phyloP scores from a whole-genome alignment of 1,284 basidiomycete genomes.

The Cryptococcus wingfieldii region DNA sequence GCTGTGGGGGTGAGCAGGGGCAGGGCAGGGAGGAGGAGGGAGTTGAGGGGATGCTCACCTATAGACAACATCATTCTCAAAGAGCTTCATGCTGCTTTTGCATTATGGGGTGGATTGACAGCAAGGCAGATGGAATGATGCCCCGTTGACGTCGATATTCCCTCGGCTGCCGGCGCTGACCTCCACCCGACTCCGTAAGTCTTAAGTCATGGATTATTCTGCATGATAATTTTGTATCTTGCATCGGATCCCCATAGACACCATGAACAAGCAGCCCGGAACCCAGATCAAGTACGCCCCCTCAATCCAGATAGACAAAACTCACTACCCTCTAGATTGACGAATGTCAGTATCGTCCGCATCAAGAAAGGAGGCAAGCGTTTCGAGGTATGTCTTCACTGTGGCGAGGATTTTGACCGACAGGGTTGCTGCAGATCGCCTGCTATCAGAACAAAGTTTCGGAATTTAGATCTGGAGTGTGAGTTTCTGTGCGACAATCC shows the following conservation, averaged over 20 bases:
- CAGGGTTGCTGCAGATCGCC: slow-evolving; percentile 62
- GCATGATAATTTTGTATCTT: slow-evolving; percentile 1
- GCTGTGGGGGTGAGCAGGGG: slow-evolving; percentile 49
- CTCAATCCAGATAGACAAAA: neutral
- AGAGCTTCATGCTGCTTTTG: slow-evolving; percentile 20
- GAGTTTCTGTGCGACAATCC: slow-evolving; percentile 37
- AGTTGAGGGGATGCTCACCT: slow-evolving; percentile 20
- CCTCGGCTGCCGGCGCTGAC: neutral
- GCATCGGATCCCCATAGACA: neutral
- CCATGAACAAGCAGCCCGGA: slow-evolving; percentile 37
- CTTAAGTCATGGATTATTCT: neutral
- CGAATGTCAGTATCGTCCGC: slow-evolving; percentile 93
- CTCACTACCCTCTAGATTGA: slow-evolving; percentile 58
- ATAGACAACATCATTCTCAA: slow-evolving; percentile 30
- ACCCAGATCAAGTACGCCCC: slow-evolving; percentile 43
- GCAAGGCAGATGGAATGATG: neutral
- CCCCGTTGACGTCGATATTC: neutral
- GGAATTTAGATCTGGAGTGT: slow-evolving; percentile 91
- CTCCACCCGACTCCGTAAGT: neutral
- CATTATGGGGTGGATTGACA: neutral
- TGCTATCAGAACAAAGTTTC: slow-evolving; percentile 99
- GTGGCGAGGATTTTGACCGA: neutral
- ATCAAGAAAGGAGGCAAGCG: slow-evolving; percentile 95
- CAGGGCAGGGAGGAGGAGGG: neutral
- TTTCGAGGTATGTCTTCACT: slow-evolving; percentile 67